phyloP scores from a whole-genome alignment of 495 filamentous ascomycete species.

The Aspergillus affinis region DNA sequence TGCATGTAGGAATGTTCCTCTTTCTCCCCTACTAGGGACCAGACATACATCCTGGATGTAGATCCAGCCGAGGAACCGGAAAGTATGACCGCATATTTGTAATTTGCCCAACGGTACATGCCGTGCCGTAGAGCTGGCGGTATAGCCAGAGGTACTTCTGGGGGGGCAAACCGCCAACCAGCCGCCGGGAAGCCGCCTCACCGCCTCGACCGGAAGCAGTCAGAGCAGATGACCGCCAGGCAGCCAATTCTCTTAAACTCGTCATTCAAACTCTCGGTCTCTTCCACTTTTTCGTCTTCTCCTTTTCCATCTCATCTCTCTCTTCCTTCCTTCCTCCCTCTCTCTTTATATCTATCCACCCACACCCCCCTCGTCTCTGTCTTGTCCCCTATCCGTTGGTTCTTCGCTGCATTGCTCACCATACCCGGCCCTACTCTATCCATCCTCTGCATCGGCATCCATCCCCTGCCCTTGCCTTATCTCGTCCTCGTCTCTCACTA shows the following conservation, averaged over 20 bases:
- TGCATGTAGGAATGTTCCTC: too few relatives aligned
- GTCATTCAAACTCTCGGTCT: conserved; percentile 3
- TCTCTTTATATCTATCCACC: conserved; percentile 20
- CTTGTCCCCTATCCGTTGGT: conserved; percentile 6
- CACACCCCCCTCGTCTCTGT: conserved; percentile 15
- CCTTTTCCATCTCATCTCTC: conserved; percentile 6
- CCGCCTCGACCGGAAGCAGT: conserved; percentile 15
- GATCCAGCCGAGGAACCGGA: too few relatives aligned
- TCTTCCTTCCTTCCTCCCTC: background rate
- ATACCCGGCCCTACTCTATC: background rate
- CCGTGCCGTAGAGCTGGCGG: background rate
- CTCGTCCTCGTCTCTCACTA: conserved; percentile 2
- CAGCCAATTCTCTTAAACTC: conserved; percentile 13
- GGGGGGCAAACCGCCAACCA: background rate
- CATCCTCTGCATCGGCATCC: background rate
- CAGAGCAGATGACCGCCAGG: conserved; percentile 25
- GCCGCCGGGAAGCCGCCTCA: conserved; percentile 3
- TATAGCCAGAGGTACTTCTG: background rate
- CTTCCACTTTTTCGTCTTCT: conserved; percentile 5
- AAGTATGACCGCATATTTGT: background rate
- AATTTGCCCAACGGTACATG: background rate
- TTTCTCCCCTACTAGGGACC: too few relatives aligned
- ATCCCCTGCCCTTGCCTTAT: background rate
- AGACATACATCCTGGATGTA: too few relatives aligned
- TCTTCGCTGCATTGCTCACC: background rate